Evolutionary conservation across 78 protist genomes (phyloP).

Genomic region (Dictyostelium brefeldianum): DNA sequence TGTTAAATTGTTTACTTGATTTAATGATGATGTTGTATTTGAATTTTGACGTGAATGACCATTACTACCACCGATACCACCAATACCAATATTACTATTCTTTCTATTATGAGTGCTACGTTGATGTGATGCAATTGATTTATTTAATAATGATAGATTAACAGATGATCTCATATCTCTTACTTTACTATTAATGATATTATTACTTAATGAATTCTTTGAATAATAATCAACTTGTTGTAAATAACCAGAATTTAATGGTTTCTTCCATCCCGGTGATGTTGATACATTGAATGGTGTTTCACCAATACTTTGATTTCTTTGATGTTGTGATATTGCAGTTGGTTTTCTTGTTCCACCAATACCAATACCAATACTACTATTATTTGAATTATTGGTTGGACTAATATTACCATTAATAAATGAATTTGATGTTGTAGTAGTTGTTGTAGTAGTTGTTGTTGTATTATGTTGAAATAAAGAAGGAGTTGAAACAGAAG

Average conservation of each 20-base stretch:
- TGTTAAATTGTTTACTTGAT: conserved; percentile 11
- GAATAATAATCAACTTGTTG: neutral
- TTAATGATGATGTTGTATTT: neutral
- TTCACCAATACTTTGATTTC: neutral
- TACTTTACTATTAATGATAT: conserved; percentile 21
- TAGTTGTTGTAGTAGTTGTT: neutral
- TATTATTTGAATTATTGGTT: conserved; percentile 9
- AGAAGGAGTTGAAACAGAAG: neutral
- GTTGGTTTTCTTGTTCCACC: conserved; percentile 2
- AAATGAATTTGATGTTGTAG: neutral
- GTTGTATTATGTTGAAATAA: neutral
- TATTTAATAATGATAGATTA: conserved; percentile 15
- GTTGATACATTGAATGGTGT: neutral
- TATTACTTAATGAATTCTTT: neutral
- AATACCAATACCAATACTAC: neutral
- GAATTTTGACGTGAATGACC: neutral
- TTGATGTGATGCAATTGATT: neutral
- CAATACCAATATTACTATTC: neutral
- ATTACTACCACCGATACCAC: neutral
- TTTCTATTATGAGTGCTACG: neutral
- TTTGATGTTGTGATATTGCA: neutral
- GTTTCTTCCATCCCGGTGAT: neutral
- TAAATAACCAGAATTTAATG: neutral
- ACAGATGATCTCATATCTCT: conserved; percentile 65
- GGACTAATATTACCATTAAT: neutral